Evolutionary conservation across 768 basidiomycete genomes (phyloP).

Genomic region (Lactarius evosmus): DNA sequence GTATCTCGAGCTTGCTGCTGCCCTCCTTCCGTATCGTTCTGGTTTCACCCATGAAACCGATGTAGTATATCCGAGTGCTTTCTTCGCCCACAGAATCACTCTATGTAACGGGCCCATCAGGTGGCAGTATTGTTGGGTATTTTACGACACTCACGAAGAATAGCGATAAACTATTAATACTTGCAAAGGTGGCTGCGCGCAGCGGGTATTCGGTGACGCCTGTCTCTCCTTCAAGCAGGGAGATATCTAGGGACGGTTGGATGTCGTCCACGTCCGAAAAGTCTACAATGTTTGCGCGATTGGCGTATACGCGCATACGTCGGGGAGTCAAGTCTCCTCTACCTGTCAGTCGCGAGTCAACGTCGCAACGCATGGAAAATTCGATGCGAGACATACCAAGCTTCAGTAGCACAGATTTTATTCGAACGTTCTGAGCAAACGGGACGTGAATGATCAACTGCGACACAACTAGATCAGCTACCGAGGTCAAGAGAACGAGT

Average conservation of each 20-base stretch:
- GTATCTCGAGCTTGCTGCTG: conserved; percentile 65
- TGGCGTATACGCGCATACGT: conserved; percentile 72
- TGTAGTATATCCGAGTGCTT: conserved; percentile 63
- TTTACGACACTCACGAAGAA: conserved; percentile 63
- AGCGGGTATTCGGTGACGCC: conserved; percentile 74
- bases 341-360: conserved; percentile 40
- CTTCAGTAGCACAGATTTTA: conserved; percentile 73
- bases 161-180: conserved; percentile 66
- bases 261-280: conserved; percentile 68
- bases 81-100: conserved; percentile 67
- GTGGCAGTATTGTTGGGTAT: conserved; percentile 6
- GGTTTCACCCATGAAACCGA: conserved; percentile 81
- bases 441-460: conserved; percentile 82
- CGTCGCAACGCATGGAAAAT: conserved; percentile 14
- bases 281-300: conserved; percentile 71
- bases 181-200: conserved; percentile 71
- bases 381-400: conserved; percentile 46
- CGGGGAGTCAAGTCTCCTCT: conserved; percentile 73
- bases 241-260: conserved; percentile 68
- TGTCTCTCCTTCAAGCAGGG: conserved; percentile 66
- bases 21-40: conserved; percentile 52
- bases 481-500: not conserved
- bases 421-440: conserved; percentile 72
- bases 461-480: not conserved
- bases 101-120: conserved; percentile 37